Evolutionary conservation across 2,329 filamentous ascomycete genomes (phyloP), one percentile per base, ranked within the genome.

Genomic region (Fusarium hainanense): DNA sequence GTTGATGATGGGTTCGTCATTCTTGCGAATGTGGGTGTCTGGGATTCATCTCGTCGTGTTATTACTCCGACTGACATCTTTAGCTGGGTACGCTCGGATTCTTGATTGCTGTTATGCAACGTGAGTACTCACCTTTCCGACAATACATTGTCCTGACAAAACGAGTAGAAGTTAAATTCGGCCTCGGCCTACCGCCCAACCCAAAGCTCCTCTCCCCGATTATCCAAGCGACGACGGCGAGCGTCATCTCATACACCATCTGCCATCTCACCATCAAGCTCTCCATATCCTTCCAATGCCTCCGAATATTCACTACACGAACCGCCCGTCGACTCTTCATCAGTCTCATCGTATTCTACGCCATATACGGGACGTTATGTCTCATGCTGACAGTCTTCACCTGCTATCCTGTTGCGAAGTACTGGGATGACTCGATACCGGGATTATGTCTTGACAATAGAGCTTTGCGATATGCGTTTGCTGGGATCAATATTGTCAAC

Each of bases 401-500:
- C 21, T 57, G 54, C 20, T 41, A 41, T n/a, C 54, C 54, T 18
- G 32, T 57, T 1, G 54, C 54, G 2, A 57, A 51, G 11, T 57
- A 57, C 44, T 57, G 54, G 54, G 54, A 57, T 5, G 44, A 57
- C 12, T 50, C 44, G 4, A 30, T 41, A 28, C 32, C 32, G 2
- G 54, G 54, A 2, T 30, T 20, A 13, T 50, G 54, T 40, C 44
- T 57, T 3, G 25, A 57, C 10, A 57, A 57, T 6, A 21, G 54
- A 9, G 54, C 54, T 10, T 16, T 57, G 21, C 44, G 54, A 14
- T 57, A 57, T 14, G 54, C 54, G 0, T 57, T 57, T 25, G 54
- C 54, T 14, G 54, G 54, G 14, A 57, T 57, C n/a, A 57, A 57
- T 1, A 57, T 57, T 3, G 12, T 51, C 20, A 57, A 57, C n/a